These are phyloP conservation scores for Microdochium trichocladiopsis DNA, from an alignment of 2,329 filamentous ascomycete genomes.

Conservation along the genomic window DNA sequence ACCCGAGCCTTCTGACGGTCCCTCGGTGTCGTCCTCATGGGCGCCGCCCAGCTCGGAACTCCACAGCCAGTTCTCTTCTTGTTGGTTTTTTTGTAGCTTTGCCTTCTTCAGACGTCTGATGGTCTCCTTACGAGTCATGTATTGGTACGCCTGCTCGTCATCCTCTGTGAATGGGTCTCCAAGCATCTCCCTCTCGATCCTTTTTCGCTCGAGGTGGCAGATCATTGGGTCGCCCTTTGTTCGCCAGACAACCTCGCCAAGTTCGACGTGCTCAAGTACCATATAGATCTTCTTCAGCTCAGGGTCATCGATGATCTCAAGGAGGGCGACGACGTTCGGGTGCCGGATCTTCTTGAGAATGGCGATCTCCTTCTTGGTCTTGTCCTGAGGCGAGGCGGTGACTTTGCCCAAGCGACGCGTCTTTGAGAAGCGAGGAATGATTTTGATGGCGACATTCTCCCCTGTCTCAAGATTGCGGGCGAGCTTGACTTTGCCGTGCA, in stretches of 20 bases:
- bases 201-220: slow-evolving; percentile 71
- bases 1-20: slow-evolving; percentile 17
- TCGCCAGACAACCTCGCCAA: slow-evolving; percentile 91
- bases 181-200: slow-evolving; percentile 66
- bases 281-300: slow-evolving; percentile 97
- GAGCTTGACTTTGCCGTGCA: slow-evolving; percentile 96
- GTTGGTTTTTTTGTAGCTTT: slow-evolving; percentile 41
- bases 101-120: slow-evolving; percentile 50
- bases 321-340: slow-evolving; percentile 88
- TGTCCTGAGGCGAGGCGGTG: slow-evolving; percentile 61
- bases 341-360: slow-evolving; percentile 98
- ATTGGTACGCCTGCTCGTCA: slow-evolving; percentile 52
- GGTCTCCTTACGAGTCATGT: slow-evolving; percentile 51
- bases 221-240: slow-evolving; percentile 82
- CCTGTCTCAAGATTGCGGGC: slow-evolving; percentile 71
- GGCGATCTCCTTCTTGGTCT: slow-evolving; percentile 92
- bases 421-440: slow-evolving; percentile 93
- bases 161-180: slow-evolving; percentile 52
- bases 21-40: slow-evolving; percentile 40
- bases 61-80: slow-evolving; percentile 62
- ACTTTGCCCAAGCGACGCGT: slow-evolving; percentile 85
- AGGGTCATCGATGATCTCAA: slow-evolving; percentile 97
- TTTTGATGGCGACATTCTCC: slow-evolving; percentile 92
- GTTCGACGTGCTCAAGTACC: slow-evolving; percentile 89
- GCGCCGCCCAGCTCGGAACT: slow-evolving; percentile 73